Conservation (phyloP, 176 grass and related monocot genomes). For the Oryza australiensis region DNA sequence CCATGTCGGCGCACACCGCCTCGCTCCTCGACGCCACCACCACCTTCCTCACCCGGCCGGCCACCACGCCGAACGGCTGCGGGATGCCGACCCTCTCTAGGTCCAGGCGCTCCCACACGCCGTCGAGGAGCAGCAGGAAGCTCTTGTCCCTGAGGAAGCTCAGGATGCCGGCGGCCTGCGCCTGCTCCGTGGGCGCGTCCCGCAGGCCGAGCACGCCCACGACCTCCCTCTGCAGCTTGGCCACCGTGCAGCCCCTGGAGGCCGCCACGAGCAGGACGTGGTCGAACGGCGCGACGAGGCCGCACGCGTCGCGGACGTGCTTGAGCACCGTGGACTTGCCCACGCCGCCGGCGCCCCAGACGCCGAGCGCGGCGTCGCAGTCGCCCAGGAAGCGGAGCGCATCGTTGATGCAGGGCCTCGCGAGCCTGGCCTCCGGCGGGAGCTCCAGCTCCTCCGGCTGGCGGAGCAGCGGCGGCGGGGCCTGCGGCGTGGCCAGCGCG, state of each 20-base stretch:
- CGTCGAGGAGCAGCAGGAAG: slow-evolving; percentile 61
- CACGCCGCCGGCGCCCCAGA: slow-evolving; percentile 60
- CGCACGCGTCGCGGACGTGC: slow-evolving; percentile 51
- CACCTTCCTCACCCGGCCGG: slow-evolving; percentile 50
- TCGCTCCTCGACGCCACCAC: slow-evolving; percentile 54
- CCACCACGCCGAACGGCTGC: slow-evolving; percentile 23
- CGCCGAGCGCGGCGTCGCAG: slow-evolving; percentile 41
- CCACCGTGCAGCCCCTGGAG: slow-evolving; percentile 51
- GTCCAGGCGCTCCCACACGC: slow-evolving; percentile 57
- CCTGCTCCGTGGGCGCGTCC: slow-evolving; percentile 42
- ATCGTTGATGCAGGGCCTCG: slow-evolving; percentile 35
- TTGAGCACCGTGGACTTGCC: slow-evolving; percentile 57
- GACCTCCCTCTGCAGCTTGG: slow-evolving; percentile 54
- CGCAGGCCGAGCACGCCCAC: slow-evolving; percentile 45
- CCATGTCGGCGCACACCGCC: slow-evolving; percentile 55
- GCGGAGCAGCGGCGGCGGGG: slow-evolving; percentile 41
- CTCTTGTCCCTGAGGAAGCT: slow-evolving; percentile 55
- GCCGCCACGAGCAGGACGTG: slow-evolving; percentile 52
- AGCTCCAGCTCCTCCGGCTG: slow-evolving; percentile 48
- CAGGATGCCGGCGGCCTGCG: slow-evolving; percentile 44
- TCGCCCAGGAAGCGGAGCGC: slow-evolving; percentile 58
- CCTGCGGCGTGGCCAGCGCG: slow-evolving; percentile 38
- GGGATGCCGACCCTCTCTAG: slow-evolving; percentile 66
- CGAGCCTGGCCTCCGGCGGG: background rate
- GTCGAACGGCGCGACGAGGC: slow-evolving; percentile 46